Percentiles rank a stretch among this genome's conserved stretches.
phyloP scores from a whole-genome alignment of 2,329 filamentous ascomycete species.

The Botrytis galanthina region DNA sequence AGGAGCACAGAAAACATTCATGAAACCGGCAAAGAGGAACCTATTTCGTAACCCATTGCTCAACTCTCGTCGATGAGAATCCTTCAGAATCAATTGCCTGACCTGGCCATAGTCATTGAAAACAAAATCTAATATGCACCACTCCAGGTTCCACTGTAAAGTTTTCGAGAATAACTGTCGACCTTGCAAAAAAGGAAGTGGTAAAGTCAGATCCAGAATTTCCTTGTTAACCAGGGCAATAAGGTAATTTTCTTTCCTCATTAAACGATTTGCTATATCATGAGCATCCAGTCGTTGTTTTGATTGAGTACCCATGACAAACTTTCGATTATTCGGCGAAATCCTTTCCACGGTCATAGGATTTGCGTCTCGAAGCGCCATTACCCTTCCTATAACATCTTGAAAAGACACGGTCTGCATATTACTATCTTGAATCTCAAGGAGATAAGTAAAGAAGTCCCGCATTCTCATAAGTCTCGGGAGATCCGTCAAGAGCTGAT shows the following conservation, averaged over 20 bases:
- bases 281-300: constrained; percentile 94
- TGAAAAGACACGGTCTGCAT: constrained; percentile 76
- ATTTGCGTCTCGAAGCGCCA: constrained; percentile 68
- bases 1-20: constrained; percentile 84
- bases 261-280: constrained; percentile 93
- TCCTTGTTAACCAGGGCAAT: constrained; percentile 98
- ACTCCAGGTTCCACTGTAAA: constrained; percentile 87
- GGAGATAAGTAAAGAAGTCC: constrained; percentile 66
- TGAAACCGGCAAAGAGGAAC: constrained; percentile 77
- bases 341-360: constrained; percentile 62
- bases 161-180: constrained; percentile 85
- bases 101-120: constrained; percentile 90
- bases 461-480: constrained; percentile 62
- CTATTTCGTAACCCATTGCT: constrained; percentile 75
- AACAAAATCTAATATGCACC: constrained; percentile 88
- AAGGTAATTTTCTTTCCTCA: constrained; percentile 95
- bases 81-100: constrained; percentile 78
- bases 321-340: constrained; percentile 56
- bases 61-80: constrained; percentile 73
- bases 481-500: constrained; percentile 56
- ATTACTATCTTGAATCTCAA: constrained; percentile 66
- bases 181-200: constrained; percentile 76
- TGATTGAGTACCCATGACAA: constrained; percentile 68
- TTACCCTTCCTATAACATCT: constrained; percentile 65
- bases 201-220: constrained; percentile 80